A percentile compares a stretch with the other conserved stretches of the same genome.
Conservation (phyloP, 1,284 basidiomycete species). For the Sanguinoderma infundibulare region DNA sequence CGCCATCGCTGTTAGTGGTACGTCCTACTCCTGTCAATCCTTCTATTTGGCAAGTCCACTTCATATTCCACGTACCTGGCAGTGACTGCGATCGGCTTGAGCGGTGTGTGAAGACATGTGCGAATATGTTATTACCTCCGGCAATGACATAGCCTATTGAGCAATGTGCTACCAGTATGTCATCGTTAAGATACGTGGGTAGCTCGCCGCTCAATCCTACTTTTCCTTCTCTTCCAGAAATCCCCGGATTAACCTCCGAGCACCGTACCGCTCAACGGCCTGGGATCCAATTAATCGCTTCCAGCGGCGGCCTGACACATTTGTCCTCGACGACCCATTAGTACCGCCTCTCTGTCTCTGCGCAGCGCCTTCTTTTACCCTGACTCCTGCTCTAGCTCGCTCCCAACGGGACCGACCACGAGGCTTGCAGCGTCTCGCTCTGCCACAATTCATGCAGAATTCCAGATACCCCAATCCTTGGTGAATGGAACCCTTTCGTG, state of each 20-base stretch:
- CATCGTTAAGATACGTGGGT: background rate
- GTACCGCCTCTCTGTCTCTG: slow-evolving; percentile 2
- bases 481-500: background rate
- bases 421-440: slow-evolving; percentile 3
- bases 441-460: background rate
- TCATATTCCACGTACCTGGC: background rate
- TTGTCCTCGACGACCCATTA: background rate
- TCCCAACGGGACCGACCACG: background rate
- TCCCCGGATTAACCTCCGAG: slow-evolving; percentile 8
- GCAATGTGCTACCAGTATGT: background rate
- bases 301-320: slow-evolving; percentile 13
- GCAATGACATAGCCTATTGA: background rate
- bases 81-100: background rate
- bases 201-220: background rate
- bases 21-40: background rate
- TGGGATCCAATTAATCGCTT: slow-evolving; percentile 7
- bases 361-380: slow-evolving; percentile 4
- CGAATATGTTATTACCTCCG: background rate
- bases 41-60: background rate
- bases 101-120: background rate
- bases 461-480: background rate
- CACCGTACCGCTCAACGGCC: slow-evolving; percentile 11
- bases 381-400: background rate
- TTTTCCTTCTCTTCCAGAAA: background rate
- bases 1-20: background rate